Base-by-base conservation (phyloP, 2,329 filamentous ascomycete genomes). In the Elsinoe arachidis region DNA sequence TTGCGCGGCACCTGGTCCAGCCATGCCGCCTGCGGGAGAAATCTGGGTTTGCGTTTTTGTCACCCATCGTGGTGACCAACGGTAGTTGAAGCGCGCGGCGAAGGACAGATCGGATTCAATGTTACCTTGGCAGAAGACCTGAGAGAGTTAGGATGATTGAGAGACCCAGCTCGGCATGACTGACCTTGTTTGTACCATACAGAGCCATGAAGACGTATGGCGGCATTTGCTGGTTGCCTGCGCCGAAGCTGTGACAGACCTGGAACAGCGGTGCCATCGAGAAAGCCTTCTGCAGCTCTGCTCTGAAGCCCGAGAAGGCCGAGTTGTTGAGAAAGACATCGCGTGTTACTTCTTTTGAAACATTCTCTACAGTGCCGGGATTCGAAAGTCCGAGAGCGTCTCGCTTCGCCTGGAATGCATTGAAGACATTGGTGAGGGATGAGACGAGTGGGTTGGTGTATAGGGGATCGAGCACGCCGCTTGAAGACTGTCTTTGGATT, bases 71-170 rank as follows among this genome's bases (percentile, higher is more conserved):
- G 83, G 80, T 63, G 80, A 83, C 89, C 91, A 95, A 72, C 92
- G 84, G 76, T 88, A 93, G 79, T 99, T 99, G 78, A 92, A 91
- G 71, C 92, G 86, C 56, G 88, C 89, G 61, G 85, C 87, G 65
- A 99, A 82, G 64, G 86, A 82, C 61, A 91, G 88, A 68, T 96
- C 90, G 70, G 93, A 96, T 73, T 97, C 92, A 71, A 97, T 75
- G 71, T 90, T 96, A 64, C 88, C 93, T 82, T 99, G 93, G 74
- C 93, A 84, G 73, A 99, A 96, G 59, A 95, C 81, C 92, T 97
- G 61, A 10, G 19, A 7, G 10, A 15, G 5, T 15, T 12, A 46
- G 21, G 14, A 12, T 10, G 5, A 5, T 3, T 23, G 21, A 15
- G 4, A 7, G 26, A 14, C 19, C 41, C 17, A 2, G 10, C 3